Evolutionary conservation across 2,329 filamentous ascomycete species (phyloP), one percentile per base, ranked within the genome.

Genomic region (Dendryphion nanum): DNA sequence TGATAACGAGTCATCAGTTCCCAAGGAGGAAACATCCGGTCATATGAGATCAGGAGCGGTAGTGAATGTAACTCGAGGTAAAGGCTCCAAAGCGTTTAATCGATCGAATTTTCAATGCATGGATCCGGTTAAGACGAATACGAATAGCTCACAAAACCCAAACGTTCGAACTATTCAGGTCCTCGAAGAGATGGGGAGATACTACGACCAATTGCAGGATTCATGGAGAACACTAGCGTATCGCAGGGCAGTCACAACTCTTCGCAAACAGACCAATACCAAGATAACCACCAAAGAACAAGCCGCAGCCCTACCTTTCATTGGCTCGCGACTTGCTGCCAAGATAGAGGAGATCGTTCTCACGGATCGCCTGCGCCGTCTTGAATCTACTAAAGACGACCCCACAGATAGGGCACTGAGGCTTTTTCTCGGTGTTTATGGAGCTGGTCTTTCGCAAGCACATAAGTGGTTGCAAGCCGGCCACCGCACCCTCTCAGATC

Each of bases 271-370:
- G 44, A 59, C 69, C 0, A 57, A 8, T 30, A 30, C 55, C 15
- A 83, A 81, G 56, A 78, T 96, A 41, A 71, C 65, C 4, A 90
- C 84, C 0, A 81, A 78, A 41, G 75, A 81, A 33, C 77, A 94
- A 61, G 91, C 90, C 0, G 68, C 76, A 8, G 63, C 67, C 2
- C 73, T 96, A 1, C 80, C 81, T 1, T 77, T 75, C 41, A 81
- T 96, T 23, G 90, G 90, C 6, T 54, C 72, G 8, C 77, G 86
- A 1, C 70, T 96, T 2, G 89, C 89, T 0, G 73, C 78, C 18
- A 95, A 95, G 63, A 93, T 97, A 46, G 87, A 93, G 53, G 91
- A 96, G 59, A 95, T 96, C 30, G 86, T 81, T 2, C 73, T 75
- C 26, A 95, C 88, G 0, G 78, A 88, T 53, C 73, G 75, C 18